phyloP scores from a whole-genome alignment of 345 rosid species.

The Sisymbrium altissimum region DNA sequence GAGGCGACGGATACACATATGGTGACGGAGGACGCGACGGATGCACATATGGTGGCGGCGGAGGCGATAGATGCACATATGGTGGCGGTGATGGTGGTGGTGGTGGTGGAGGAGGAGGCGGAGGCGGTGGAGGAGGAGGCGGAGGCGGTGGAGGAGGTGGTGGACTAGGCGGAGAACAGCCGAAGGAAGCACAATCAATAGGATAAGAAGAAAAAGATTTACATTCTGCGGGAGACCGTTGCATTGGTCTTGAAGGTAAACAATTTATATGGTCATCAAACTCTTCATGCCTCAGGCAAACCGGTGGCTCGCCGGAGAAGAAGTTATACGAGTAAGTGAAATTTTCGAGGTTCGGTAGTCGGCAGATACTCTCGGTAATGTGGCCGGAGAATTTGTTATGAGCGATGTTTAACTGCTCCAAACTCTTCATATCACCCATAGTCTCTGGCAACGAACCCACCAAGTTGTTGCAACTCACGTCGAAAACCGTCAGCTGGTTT shows the following conservation, averaged over 20 bases:
- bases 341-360: constrained; percentile 62
- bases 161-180: constrained; percentile 46
- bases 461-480: constrained; percentile 60
- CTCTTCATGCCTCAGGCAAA: constrained; percentile 48
- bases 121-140: not conserved
- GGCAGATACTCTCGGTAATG: constrained; percentile 62
- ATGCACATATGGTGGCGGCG: constrained; percentile 21
- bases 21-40: constrained; percentile 17
- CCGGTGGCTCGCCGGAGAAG: constrained; percentile 55
- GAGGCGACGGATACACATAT: not conserved
- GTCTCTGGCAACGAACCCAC: constrained; percentile 68
- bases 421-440: constrained; percentile 60
- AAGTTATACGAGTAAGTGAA: constrained; percentile 71
- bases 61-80: not conserved
- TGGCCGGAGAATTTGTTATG: constrained; percentile 58
- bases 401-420: constrained; percentile 79
- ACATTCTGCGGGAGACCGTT: constrained; percentile 61
- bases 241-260: constrained; percentile 54
- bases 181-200: constrained; percentile 48
- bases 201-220: constrained; percentile 51
- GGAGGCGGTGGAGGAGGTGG: constrained; percentile 19
- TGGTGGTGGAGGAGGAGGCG: constrained; percentile 30
- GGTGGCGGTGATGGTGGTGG: constrained; percentile 26
- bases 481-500: constrained; percentile 60
- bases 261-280: constrained; percentile 66